Conservation (phyloP, 208 protist genomes). For the Wallacemonas sp. region DNA sequence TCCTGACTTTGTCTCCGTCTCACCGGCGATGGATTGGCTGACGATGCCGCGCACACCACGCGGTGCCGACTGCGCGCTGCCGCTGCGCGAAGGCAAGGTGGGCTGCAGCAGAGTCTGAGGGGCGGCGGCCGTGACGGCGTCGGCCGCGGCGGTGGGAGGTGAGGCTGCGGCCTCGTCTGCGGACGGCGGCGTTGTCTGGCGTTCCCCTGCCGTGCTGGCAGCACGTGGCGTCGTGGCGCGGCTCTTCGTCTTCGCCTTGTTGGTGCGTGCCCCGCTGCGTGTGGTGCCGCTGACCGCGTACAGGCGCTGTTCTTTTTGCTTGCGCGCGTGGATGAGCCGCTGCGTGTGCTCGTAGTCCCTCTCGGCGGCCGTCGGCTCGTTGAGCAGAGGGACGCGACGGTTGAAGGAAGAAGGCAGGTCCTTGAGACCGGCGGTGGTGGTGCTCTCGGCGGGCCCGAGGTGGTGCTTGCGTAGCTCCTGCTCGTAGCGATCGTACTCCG, state of each 20-base stretch:
- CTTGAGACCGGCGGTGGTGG: conserved; percentile 68
- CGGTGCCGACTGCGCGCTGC: no score
- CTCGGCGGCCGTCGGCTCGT: conserved; percentile 68
- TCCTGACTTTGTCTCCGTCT: no score
- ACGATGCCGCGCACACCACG: no score
- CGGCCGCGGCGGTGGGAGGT: background rate
- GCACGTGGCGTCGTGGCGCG: background rate
- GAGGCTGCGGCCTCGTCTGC: background rate
- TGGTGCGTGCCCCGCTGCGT: background rate
- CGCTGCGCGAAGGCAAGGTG: no score
- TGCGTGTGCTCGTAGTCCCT: conserved; percentile 44
- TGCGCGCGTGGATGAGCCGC: conserved; percentile 4
- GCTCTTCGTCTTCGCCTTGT: no score
- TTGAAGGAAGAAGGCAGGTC: conserved; percentile 60
- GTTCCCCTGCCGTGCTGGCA: background rate
- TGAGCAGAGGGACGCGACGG: conserved; percentile 49
- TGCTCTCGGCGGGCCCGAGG: conserved; percentile 65
- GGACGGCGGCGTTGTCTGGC: background rate
- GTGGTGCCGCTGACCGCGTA: background rate
- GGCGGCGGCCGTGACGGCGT: background rate
- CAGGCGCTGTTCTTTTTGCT: conserved; percentile 9
- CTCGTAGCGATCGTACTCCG: conserved; percentile 89
- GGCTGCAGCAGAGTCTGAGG: no score
- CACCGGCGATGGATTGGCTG: no score
- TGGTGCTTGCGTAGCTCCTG: conserved; percentile 87